These are phyloP conservation scores for Ogataea pignaliae DNA, from an alignment of 805 yeast genomes.

Conservation along the genomic window DNA sequence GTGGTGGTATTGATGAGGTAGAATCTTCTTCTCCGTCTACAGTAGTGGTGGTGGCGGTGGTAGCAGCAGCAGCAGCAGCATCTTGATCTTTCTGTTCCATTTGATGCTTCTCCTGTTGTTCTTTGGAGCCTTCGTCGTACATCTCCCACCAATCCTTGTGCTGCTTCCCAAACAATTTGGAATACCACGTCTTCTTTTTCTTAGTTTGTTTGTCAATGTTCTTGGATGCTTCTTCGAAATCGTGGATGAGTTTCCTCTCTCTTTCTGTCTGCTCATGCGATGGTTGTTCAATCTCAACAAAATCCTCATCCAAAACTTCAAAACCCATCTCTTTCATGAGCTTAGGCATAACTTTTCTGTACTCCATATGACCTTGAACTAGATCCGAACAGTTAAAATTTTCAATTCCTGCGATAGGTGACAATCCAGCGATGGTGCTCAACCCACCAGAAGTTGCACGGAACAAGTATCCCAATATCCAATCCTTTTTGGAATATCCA, in stretches of 20 bases:
- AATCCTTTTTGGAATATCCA: conserved; percentile 88
- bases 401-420: conserved; percentile 73
- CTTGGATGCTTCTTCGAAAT: conserved; percentile 76
- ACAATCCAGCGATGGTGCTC: conserved; percentile 84
- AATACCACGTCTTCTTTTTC: conserved; percentile 39
- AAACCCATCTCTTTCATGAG: conserved; percentile 65
- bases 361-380: conserved; percentile 97
- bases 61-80: not conserved
- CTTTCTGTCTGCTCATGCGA: conserved; percentile 84
- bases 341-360: conserved; percentile 89
- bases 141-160: conserved; percentile 56
- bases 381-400: conserved; percentile 81
- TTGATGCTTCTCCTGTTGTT: conserved; percentile 23
- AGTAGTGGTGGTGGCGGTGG: conserved; percentile 20
- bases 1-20: not conserved
- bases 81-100: conserved; percentile 7
- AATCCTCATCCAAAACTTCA: conserved; percentile 84
- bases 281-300: conserved; percentile 93
- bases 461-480: conserved; percentile 93
- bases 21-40: conserved; percentile 19
- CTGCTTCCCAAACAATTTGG: conserved; percentile 39
- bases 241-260: conserved; percentile 75
- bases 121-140: conserved; percentile 36
- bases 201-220: conserved; percentile 39
- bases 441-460: conserved; percentile 95